Evolutionary conservation across 306 rosid species (phyloP).

Genomic region (Acacia confusa): DNA sequence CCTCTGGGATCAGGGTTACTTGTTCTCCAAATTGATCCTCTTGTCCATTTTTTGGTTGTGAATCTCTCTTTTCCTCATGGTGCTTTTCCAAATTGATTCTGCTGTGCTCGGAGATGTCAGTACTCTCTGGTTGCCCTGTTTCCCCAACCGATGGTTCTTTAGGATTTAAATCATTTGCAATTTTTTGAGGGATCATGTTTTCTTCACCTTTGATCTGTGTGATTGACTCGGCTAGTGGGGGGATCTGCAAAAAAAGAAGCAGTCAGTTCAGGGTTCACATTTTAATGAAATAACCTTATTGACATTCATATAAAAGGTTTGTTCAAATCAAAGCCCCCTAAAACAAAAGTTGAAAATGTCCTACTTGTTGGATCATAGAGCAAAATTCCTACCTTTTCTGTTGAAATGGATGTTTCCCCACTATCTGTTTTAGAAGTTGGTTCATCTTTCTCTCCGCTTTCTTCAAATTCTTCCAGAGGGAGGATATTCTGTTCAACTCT

Average conservation of each 20-base stretch:
- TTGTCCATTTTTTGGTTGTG: constrained; percentile 23
- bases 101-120: constrained; percentile 19
- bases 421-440: constrained; percentile 11
- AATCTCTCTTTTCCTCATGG: constrained; percentile 13
- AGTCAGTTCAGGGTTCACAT: neutral
- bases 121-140: constrained; percentile 21
- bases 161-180: constrained; percentile 9
- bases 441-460: constrained; percentile 20
- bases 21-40: constrained; percentile 4
- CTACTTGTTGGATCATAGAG: neutral
- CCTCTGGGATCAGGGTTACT: constrained; percentile 16
- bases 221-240: constrained; percentile 18
- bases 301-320: neutral
- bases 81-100: constrained; percentile 5
- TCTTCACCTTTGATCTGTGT: constrained; percentile 30
- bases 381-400: constrained; percentile 29
- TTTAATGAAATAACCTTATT: neutral
- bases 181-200: neutral
- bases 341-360: neutral
- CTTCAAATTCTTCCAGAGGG: constrained; percentile 11
- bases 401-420: constrained; percentile 9
- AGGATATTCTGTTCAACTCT: neutral
- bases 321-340: neutral
- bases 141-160: constrained; percentile 30
- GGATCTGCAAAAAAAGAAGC: constrained; percentile 34